phyloP scores from a whole-genome alignment of 2,329 filamentous ascomycete species.

The Colletotrichum gloeosporioides region DNA sequence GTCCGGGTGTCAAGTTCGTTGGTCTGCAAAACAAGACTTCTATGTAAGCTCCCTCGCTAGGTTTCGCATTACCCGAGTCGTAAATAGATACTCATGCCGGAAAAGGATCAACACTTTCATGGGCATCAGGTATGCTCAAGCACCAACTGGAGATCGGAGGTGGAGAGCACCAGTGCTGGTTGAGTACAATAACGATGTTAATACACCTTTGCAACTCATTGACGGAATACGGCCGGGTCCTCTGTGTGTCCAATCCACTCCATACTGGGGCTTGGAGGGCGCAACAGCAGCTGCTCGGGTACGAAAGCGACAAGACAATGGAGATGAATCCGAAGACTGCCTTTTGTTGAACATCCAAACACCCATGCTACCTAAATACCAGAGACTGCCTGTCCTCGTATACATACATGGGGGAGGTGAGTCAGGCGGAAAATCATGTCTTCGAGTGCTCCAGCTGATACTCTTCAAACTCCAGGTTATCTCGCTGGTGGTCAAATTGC shows the following conservation, averaged over 20 bases:
- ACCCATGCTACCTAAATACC: not conserved
- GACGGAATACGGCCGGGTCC: not conserved
- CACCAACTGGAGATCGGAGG: not conserved
- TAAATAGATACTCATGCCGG: not conserved
- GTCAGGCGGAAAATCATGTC: not conserved
- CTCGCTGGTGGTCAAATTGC: not conserved
- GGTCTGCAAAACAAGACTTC: not conserved
- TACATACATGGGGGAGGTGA: not conserved
- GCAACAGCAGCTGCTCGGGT: not conserved
- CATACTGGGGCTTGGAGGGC: not conserved
- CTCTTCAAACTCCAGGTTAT: not conserved
- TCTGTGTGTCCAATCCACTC: not conserved
- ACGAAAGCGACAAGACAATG: not conserved
- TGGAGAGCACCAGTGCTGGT: not conserved
- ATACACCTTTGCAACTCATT: not conserved
- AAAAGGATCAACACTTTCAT: not conserved
- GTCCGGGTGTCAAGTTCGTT: not conserved
- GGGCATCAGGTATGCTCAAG: not conserved
- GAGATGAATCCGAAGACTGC: not conserved
- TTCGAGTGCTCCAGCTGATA: not conserved
- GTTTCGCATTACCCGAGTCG: not conserved
- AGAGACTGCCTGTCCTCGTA: not conserved
- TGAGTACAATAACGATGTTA: not conserved
- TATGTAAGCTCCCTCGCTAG: not conserved
- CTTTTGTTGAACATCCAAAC: not conserved